Evolutionary conservation across 345 rosid species (phyloP).

Genomic region (Turnera subulata): DNA sequence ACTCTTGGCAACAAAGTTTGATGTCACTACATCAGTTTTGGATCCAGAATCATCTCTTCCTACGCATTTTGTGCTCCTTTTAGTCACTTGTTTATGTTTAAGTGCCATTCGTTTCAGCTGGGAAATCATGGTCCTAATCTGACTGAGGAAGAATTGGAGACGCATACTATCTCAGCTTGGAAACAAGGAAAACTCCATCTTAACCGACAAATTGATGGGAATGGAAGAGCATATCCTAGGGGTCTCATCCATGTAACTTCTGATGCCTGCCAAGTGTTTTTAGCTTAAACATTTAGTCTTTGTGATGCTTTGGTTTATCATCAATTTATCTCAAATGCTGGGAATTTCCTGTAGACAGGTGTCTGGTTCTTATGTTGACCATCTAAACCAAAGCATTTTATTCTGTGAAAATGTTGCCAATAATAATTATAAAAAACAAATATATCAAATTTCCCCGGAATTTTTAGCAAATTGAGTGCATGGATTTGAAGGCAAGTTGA

Average conservation of each 20-base stretch:
- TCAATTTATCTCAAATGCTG: neutral
- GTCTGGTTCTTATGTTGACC: neutral
- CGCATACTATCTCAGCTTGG: slow-evolving; percentile 97
- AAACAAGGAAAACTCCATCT: slow-evolving; percentile 76
- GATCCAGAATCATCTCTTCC: too few species aligned
- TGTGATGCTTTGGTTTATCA: too few species aligned
- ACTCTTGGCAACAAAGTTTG: too few species aligned
- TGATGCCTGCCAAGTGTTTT: slow-evolving; percentile 10
- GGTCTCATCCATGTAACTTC: slow-evolving; percentile 54
- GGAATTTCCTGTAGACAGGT: neutral
- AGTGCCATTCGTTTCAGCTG: slow-evolving; percentile 40
- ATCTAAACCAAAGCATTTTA: neutral
- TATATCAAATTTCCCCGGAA: neutral
- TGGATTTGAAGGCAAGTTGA: neutral
- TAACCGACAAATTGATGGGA: slow-evolving; percentile 64
- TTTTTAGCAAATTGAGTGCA: neutral
- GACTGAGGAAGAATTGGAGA: slow-evolving; percentile 88
- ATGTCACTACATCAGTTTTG: too few species aligned
- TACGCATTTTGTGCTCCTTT: too few species aligned
- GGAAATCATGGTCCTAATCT: slow-evolving; percentile 77
- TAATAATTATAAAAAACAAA: neutral
- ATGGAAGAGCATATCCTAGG: slow-evolving; percentile 45
- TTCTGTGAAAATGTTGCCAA: neutral
- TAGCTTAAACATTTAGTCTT: neutral
- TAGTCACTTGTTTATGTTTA: too few species aligned